These are phyloP conservation scores for Neurospora sp. DNA, from an alignment of 2,329 filamentous ascomycete genomes.

Conservation along the genomic window DNA sequence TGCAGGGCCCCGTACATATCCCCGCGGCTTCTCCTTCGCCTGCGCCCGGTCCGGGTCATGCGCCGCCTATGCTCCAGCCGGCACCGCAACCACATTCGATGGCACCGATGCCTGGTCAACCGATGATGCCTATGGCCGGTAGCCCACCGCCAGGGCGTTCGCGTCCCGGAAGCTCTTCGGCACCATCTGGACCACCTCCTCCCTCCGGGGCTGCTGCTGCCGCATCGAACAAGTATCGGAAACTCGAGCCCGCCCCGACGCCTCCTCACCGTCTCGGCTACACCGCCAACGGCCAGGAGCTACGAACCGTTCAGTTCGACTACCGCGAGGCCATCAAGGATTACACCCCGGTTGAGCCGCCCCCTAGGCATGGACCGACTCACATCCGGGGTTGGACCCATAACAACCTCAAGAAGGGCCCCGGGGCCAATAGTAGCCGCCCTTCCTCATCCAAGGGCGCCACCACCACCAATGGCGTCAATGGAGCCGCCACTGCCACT, in stretches of 20 bases:
- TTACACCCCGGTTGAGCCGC: constrained; percentile 43
- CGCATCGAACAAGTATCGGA: constrained; percentile 38
- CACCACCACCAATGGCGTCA: background rate
- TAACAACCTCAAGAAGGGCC: constrained; percentile 29
- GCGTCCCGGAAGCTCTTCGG: constrained; percentile 24
- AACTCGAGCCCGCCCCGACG: constrained; percentile 48
- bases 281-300: constrained; percentile 36
- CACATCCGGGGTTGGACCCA: constrained; percentile 49
- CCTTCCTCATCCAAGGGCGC: constrained; percentile 7
- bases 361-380: constrained; percentile 46
- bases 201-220: constrained; percentile 10
- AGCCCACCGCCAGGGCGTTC: constrained; percentile 19
- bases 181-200: constrained; percentile 14
- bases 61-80: constrained; percentile 8
- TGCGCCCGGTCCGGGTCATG: background rate
- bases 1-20: background rate
- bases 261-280: constrained; percentile 40
- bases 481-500: background rate
- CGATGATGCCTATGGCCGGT: constrained; percentile 13
- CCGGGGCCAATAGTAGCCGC: constrained; percentile 8
- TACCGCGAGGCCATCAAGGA: constrained; percentile 48
- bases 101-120: background rate
- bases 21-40: background rate
- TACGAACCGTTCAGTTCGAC: constrained; percentile 50
- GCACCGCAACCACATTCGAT: background rate